phyloP scores from a whole-genome alignment of 176 grass and related monocot species.

The Canna indica region DNA sequence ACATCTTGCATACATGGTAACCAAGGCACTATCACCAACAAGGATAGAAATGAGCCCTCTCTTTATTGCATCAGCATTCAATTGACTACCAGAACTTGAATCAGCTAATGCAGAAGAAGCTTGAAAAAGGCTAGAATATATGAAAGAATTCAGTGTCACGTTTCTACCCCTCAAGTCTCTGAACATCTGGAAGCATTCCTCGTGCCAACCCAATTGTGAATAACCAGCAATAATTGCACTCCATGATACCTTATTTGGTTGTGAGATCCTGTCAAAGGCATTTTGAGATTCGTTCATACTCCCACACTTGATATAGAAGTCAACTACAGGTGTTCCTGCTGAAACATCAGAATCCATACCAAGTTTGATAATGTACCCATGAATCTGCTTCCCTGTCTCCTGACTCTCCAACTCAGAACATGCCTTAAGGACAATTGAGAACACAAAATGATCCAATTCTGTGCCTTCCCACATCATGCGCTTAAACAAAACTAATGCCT shows the following conservation, averaged over 20 bases:
- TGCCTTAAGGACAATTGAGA: conserved; percentile 17
- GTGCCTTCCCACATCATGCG: conserved; percentile 1
- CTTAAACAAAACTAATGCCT: conserved; percentile 12
- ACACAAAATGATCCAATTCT: conserved; percentile 16
- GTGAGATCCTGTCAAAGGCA: conserved; percentile 11
- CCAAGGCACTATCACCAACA: conserved; percentile 18
- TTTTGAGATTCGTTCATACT: conserved; percentile 15
- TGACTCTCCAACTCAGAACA: neutral
- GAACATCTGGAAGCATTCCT: conserved; percentile 19
- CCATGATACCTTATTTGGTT: conserved; percentile 19
- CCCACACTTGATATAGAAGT: conserved; percentile 18
- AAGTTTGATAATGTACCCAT: conserved; percentile 20
- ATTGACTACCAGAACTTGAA: conserved; percentile 20
- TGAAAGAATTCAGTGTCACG: conserved; percentile 6
- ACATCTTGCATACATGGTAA: conserved; percentile 20
- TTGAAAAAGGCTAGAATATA: conserved; percentile 24
- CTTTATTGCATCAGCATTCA: conserved; percentile 27
- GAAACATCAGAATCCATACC: conserved; percentile 23
- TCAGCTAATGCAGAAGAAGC: conserved; percentile 11
- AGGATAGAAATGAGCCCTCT: conserved; percentile 11
- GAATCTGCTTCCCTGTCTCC: conserved; percentile 11
- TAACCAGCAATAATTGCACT: conserved; percentile 24
- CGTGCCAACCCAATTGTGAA: conserved; percentile 12
- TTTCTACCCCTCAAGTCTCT: conserved; percentile 5
- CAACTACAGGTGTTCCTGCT: conserved; percentile 18